Evolutionary conservation across 2,329 filamentous ascomycete genomes (phyloP).

Genomic region (Oidium heveae): DNA sequence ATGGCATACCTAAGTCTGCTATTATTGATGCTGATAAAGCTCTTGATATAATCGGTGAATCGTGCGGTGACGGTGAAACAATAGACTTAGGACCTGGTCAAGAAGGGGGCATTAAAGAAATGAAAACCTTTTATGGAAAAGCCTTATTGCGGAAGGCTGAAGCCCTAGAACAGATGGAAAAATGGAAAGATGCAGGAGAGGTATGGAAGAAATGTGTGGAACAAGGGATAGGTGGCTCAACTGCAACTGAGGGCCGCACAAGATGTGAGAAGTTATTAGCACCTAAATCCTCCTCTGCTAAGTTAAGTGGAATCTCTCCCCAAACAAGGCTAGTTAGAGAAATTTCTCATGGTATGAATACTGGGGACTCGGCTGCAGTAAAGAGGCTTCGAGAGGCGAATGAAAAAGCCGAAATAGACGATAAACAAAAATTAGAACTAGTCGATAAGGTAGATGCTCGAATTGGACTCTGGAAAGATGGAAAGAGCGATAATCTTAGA

Average conservation of each 20-base stretch:
- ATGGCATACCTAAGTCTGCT: constrained; percentile 70
- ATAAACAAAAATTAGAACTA: constrained; percentile 81
- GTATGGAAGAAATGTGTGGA: constrained; percentile 71
- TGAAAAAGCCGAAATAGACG: constrained; percentile 57
- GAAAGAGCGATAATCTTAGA: constrained; percentile 77
- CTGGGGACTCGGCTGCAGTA: constrained; percentile 44
- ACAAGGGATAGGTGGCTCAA: constrained; percentile 60
- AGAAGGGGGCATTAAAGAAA: constrained; percentile 45
- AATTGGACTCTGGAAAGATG: constrained; percentile 60
- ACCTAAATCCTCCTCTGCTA: constrained; percentile 27
- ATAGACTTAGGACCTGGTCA: constrained; percentile 40
- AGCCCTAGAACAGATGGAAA: constrained; percentile 84
- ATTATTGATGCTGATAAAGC: constrained; percentile 66
- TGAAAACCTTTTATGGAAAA: constrained; percentile 85
- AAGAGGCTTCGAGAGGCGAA: constrained; percentile 63
- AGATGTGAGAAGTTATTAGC: constrained; percentile 71
- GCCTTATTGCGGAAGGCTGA: constrained; percentile 87
- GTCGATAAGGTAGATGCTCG: constrained; percentile 63
- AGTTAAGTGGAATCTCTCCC: constrained; percentile 20
- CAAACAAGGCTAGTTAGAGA: constrained; percentile 17
- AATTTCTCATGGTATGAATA: constrained; percentile 18
- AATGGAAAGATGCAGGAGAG: constrained; percentile 59
- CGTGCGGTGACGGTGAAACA: constrained; percentile 53
- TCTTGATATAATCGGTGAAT: constrained; percentile 52
- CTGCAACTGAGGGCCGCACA: constrained; percentile 63